Percentiles rank a stretch among this genome's conserved stretches.
Conservation (phyloP, 257 asterid species). For the Gardenia jasminoides region DNA sequence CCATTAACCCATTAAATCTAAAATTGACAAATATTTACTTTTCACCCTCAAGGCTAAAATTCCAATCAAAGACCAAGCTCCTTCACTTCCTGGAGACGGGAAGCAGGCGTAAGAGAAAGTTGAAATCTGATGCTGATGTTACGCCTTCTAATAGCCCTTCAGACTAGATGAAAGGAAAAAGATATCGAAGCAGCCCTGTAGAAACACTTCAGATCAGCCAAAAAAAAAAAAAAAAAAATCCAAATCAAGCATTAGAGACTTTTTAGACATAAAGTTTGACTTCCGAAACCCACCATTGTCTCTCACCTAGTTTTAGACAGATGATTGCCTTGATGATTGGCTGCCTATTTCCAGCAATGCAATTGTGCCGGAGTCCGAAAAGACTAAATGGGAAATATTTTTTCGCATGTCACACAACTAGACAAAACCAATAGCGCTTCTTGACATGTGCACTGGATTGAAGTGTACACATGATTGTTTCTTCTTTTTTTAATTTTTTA, state of each 20-base stretch:
- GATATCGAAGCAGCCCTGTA: conserved; percentile 28
- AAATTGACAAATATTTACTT: too few species aligned
- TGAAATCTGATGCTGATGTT: conserved; percentile 18
- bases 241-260: conserved; percentile 12
- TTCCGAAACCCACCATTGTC: conserved; percentile 31
- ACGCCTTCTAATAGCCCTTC: conserved; percentile 18
- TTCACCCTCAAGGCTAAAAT: conserved; percentile 29
- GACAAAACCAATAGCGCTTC: conserved; percentile 2
- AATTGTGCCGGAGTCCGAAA: conserved; percentile 14
- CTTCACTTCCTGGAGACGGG: conserved; percentile 35
- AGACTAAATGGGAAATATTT: conserved; percentile 25
- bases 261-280: conserved; percentile 26
- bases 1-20: too few species aligned
- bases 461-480: background rate
- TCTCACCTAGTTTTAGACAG: conserved; percentile 26
- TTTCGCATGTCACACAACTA: conserved; percentile 20
- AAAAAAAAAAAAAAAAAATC: conserved; percentile 23
- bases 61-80: conserved; percentile 41
- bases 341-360: conserved; percentile 11
- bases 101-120: conserved; percentile 28
- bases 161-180: conserved; percentile 23
- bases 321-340: conserved; percentile 23
- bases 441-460: background rate
- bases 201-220: conserved; percentile 11
- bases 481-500: background rate